These are phyloP conservation scores for Neoscytalidium dimidiatum DNA, from an alignment of 2,329 filamentous ascomycete genomes.

Conservation along the genomic window DNA sequence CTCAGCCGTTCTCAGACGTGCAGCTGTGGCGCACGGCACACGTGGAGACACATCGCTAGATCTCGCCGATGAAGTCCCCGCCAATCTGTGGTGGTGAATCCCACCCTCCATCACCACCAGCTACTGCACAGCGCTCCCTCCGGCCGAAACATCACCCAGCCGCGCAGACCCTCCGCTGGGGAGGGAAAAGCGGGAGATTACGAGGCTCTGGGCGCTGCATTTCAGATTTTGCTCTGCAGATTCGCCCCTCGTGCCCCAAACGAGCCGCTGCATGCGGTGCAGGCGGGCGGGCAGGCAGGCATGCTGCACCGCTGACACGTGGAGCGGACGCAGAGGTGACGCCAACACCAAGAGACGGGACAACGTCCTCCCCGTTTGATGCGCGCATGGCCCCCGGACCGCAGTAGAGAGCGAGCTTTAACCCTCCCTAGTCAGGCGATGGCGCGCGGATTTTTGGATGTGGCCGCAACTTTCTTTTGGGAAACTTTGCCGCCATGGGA, in stretches of 20 bases:
- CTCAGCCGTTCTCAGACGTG: not conserved
- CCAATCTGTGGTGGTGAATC: constrained; percentile 13
- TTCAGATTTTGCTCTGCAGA: not conserved
- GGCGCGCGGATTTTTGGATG: not conserved
- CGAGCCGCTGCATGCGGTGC: not conserved
- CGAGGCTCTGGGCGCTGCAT: not conserved
- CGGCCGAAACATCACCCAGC: not conserved
- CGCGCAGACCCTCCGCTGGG: not conserved
- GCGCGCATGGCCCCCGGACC: not conserved
- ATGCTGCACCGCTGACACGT: not conserved
- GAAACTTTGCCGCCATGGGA: constrained; percentile 4
- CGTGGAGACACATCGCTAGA: constrained; percentile 3
- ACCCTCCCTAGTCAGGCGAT: not conserved
- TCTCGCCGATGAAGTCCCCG: constrained; percentile 12
- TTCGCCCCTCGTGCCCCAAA: not conserved
- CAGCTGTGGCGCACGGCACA: constrained; percentile 17
- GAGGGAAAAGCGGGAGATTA: not conserved
- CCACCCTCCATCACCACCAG: not conserved
- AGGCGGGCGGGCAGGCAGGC: not conserved
- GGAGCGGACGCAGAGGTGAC: constrained; percentile 9
- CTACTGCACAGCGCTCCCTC: not conserved
- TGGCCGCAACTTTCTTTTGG: constrained; percentile 1
- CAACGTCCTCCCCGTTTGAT: not conserved
- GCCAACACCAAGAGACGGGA: not conserved
- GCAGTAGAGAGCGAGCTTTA: not conserved